Conservation (phyloP, 192 early-diverging fungal genomes). For the Allomyces arbusculus region DNA sequence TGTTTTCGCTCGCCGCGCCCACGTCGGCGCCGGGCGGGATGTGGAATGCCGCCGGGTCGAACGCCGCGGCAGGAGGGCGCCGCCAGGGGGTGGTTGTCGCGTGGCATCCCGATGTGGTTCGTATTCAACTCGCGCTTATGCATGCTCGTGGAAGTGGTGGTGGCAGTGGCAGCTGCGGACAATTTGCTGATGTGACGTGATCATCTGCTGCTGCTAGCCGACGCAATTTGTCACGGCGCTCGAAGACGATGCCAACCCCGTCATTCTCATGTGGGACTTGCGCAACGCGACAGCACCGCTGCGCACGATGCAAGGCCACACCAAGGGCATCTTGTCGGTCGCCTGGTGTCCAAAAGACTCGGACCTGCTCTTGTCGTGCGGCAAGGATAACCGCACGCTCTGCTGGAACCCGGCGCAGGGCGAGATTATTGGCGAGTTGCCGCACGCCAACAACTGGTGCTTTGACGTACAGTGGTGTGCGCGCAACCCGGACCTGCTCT, state of each 20-base stretch:
- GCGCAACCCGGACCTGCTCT: constrained; percentile 76
- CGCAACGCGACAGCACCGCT: constrained; percentile 85
- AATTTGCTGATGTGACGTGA: neutral
- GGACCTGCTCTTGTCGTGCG: constrained; percentile 74
- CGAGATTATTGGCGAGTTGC: constrained; percentile 75
- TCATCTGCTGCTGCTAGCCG: constrained; percentile 23
- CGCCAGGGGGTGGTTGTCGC: constrained; percentile 59
- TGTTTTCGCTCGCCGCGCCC: constrained; percentile 45
- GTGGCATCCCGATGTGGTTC: constrained; percentile 77
- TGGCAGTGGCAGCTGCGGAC: neutral
- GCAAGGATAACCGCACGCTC: constrained; percentile 86
- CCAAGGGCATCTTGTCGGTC: constrained; percentile 74
- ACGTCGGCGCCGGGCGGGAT: constrained; percentile 23
- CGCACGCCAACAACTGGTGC: constrained; percentile 70
- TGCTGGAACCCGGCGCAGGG: constrained; percentile 77
- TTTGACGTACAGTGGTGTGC: constrained; percentile 95
- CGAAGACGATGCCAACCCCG: constrained; percentile 77
- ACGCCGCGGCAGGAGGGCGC: constrained; percentile 28
- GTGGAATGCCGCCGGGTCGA: constrained; percentile 14
- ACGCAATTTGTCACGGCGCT: constrained; percentile 84
- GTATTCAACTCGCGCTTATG: constrained; percentile 2
- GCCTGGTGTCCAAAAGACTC: constrained; percentile 91
- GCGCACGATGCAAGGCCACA: constrained; percentile 61
- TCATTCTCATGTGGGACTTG: constrained; percentile 85
- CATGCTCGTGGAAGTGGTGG: neutral